Conservation (phyloP, 2,329 filamentous ascomycete genomes). For the Aspergillus fumigatiaffinis region DNA sequence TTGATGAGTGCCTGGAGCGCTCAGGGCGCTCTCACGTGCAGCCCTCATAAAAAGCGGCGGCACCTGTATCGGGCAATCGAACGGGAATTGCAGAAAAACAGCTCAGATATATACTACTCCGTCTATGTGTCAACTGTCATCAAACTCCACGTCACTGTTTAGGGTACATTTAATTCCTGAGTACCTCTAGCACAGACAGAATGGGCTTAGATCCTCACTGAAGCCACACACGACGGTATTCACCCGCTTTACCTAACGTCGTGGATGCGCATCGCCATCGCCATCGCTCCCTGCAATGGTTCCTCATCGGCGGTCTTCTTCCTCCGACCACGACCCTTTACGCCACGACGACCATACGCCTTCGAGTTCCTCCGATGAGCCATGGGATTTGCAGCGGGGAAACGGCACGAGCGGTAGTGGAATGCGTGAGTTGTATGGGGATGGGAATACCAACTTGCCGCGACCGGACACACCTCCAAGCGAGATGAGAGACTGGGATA, state of each 20-base stretch:
- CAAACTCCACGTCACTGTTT: no score
- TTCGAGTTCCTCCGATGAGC: not conserved
- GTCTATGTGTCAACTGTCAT: no score
- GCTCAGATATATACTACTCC: no score
- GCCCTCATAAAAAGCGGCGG: not conserved
- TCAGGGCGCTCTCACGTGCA: not conserved
- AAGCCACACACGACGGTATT: no score
- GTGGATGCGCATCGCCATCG: not conserved
- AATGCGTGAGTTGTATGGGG: no score
- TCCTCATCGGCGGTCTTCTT: not conserved
- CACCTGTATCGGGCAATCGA: not conserved
- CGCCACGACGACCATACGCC: not conserved
- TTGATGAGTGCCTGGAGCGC: not conserved
- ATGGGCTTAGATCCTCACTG: no score
- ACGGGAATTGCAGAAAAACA: not conserved
- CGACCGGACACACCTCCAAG: not conserved
- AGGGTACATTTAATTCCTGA: no score
- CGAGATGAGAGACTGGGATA: not conserved
- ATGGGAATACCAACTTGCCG: not conserved
- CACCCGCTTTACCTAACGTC: not conserved
- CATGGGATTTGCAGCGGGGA: not conserved
- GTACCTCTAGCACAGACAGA: no score
- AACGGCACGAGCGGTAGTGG: not conserved
- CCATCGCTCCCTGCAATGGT: constrained; percentile 2
- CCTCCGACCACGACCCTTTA: not conserved